A percentile compares a stretch with the other conserved stretches of the same genome.
Conservation (phyloP, 352 stramenopile species). For the Pythium volutum region DNA sequence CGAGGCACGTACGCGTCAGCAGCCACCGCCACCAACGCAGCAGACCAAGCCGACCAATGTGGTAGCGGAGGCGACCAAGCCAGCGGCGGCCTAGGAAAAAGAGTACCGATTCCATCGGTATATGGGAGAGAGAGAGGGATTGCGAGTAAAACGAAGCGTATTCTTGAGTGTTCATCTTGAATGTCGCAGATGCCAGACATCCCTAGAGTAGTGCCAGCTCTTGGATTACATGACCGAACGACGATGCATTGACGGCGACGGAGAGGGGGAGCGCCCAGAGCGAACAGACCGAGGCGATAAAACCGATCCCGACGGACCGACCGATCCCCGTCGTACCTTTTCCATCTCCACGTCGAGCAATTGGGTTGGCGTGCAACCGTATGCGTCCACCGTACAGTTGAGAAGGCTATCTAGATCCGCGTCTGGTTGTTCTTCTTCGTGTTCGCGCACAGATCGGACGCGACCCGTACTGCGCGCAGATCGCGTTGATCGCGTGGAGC, state of each 20-base stretch:
- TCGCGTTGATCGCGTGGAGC: too few species aligned
- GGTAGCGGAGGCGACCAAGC: neutral
- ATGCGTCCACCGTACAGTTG: neutral
- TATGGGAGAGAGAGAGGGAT: neutral
- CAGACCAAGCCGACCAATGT: neutral
- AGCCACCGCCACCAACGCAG: neutral
- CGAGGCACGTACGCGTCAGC: neutral
- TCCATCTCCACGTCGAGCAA: neutral
- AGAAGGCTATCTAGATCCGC: neutral
- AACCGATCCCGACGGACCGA: neutral
- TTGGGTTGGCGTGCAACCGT: neutral
- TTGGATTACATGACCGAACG: neutral
- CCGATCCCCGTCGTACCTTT: neutral
- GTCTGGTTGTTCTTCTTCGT: neutral
- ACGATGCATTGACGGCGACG: neutral
- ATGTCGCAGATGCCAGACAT: too few species aligned
- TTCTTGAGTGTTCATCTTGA: too few species aligned
- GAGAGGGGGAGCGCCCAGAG: neutral
- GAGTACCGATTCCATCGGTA: too few species aligned
- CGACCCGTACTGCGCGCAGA: neutral
- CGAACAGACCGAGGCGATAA: neutral
- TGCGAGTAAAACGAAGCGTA: neutral
- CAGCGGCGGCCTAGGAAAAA: neutral
- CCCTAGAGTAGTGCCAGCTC: too few species aligned
- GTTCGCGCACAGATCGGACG: neutral